These are phyloP conservation scores for Tricholoma hemisulphureum DNA, from an alignment of 768 basidiomycete species.

Conservation along the genomic window DNA sequence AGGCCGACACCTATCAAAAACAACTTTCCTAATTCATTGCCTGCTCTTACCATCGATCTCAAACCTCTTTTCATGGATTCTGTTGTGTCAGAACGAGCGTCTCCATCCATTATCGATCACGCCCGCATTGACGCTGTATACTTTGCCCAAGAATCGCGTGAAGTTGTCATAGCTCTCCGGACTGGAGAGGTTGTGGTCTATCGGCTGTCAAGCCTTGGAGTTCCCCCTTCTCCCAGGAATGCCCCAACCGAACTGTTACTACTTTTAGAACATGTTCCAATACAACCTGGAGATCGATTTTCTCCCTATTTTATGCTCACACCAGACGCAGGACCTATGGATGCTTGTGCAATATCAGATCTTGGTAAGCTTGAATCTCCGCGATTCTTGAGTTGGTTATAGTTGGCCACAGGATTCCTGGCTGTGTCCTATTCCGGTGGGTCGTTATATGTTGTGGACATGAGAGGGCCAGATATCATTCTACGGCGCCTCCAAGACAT, in stretches of 20 bases:
- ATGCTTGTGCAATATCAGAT: constrained; percentile 64
- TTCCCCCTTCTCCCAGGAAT: constrained; percentile 18
- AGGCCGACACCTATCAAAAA: constrained; percentile 50
- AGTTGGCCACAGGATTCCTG: constrained; percentile 58
- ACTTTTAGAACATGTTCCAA: constrained; percentile 47
- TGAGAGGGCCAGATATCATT: constrained; percentile 72
- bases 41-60: constrained; percentile 61
- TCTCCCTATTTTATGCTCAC: constrained; percentile 61
- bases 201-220: constrained; percentile 29
- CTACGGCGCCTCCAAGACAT: constrained; percentile 43
- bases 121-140: constrained; percentile 43
- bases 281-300: constrained; percentile 44
- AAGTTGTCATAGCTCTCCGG: constrained; percentile 51
- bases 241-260: constrained; percentile 49
- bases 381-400: background rate
- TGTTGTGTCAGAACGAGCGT: constrained; percentile 30
- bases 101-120: constrained; percentile 22
- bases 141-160: constrained; percentile 55
- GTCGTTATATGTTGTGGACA: constrained; percentile 62
- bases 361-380: constrained; percentile 50
- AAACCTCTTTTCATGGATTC: constrained; percentile 47
- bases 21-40: constrained; percentile 65
- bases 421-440: constrained; percentile 67
- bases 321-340: constrained; percentile 45
- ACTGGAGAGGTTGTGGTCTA: constrained; percentile 61